Evolutionary conservation across 495 filamentous ascomycete species (phyloP), one percentile per base, ranked within the genome.

Genomic region (Trypethelium eluteriae): DNA sequence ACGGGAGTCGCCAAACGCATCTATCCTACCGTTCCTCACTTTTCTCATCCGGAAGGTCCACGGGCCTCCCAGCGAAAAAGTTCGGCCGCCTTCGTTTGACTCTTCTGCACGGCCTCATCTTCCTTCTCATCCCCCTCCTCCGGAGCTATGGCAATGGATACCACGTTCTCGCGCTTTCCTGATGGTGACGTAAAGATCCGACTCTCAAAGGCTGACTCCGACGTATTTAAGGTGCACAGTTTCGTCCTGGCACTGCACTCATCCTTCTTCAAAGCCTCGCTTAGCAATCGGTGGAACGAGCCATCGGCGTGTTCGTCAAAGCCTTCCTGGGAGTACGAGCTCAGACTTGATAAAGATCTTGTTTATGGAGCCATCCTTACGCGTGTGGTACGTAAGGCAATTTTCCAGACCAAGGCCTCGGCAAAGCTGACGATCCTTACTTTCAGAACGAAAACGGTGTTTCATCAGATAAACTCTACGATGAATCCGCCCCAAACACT

Each of bases 201-300:
- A 32, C 44, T 67, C 0, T 61, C 35, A 41, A 35, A n/a, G n/a
- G 41, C n/a, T 6, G 49, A 61, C 3, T 11, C 34, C n/a, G 53
- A 61, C 44, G 47, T 66, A 3, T 39, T 61, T n/a, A 62, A 4
- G 35, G 1, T 66, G 36, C 64, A 66, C 53, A 66, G 64, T 41
- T 56, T 66, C 44, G 64, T 66, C 14, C 64, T 66, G 3, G 64
- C 64, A 5, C 25, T 66, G 34, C 49, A 61, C 53, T 66, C 64
- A 0, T 38, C 46, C 7, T 66, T 66, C 64, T 38, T 66, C 49
- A 66, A 62, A 41, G 47, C 64, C 47, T 39, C 47, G 18, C n/a
- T 66, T 1, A 66, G 64, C 12, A 49, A 62, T 35, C 64, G 64
- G 18, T 66, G 53, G 64, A 38, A 18, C 38, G 18, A 5, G 41